These are phyloP conservation scores for Nannochloris sp. DNA, from an alignment of 139 green algal species.

Conservation along the genomic window DNA sequence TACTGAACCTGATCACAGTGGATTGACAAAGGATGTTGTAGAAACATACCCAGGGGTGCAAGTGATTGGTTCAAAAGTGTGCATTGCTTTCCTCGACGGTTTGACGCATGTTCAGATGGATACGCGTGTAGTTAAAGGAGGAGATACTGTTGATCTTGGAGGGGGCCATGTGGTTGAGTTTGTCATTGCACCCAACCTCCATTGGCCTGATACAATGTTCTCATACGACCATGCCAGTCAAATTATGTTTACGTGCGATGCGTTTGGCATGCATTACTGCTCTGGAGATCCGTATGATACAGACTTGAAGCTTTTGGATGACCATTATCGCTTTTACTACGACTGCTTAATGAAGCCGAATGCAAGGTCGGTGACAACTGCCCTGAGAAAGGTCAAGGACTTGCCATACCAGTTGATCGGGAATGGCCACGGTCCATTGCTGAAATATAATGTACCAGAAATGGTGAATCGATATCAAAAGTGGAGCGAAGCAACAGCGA, in stretches of 20 bases:
- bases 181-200: slow-evolving; percentile 93
- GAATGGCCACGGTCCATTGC: slow-evolving; percentile 81
- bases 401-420: slow-evolving; percentile 69
- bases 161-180: slow-evolving; percentile 88
- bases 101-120: slow-evolving; percentile 60
- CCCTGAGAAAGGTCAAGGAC: slow-evolving; percentile 75
- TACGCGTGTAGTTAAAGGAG: slow-evolving; percentile 67
- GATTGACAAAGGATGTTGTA: slow-evolving; percentile 78
- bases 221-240: slow-evolving; percentile 73
- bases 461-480: slow-evolving; percentile 56
- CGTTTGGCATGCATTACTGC: slow-evolving; percentile 95
- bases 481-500: slow-evolving; percentile 69
- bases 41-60: slow-evolving; percentile 66
- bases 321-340: slow-evolving; percentile 92
- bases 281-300: slow-evolving; percentile 66
- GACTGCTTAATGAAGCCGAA: slow-evolving; percentile 97
- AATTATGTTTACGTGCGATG: slow-evolving; percentile 96
- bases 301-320: slow-evolving; percentile 37
- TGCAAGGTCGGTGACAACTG: slow-evolving; percentile 78
- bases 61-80: slow-evolving; percentile 79
- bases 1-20: slow-evolving; percentile 89
- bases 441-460: slow-evolving; percentile 67
- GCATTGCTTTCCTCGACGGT: slow-evolving; percentile 56
- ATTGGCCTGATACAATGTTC: slow-evolving; percentile 96
- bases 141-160: slow-evolving; percentile 80